Evolutionary conservation across 2,329 filamentous ascomycete species (phyloP), one percentile per base, ranked within the genome.

Genomic region (Claviceps sp.): DNA sequence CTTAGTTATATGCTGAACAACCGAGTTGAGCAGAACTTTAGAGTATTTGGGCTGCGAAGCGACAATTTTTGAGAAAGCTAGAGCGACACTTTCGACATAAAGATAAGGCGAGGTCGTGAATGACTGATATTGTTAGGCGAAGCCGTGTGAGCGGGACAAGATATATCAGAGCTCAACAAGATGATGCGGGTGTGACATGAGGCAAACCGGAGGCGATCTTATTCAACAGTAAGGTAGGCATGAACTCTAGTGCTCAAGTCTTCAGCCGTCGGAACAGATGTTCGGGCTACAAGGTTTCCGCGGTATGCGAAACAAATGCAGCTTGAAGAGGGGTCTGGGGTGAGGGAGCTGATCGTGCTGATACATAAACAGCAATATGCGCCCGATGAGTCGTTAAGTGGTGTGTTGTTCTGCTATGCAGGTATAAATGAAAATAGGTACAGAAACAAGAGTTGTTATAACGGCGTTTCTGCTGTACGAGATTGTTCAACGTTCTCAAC

Each of bases 271-370:
- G 66, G 87, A 89, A 75, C 82, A 85, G 73, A 89, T 85, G 73
- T 89, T 82, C 71, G 82, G 82, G 78, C 86, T 90, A 86, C 87
- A 88, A 79, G 84, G 87, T 83, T 87, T 94, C 80, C 87, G 84
- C 83, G 84, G 79, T 86, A 87, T 89, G 82, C 89, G 89, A 87
- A 94, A 94, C 81, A 85, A 79, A 82, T 90, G 89, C 87, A 94
- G 88, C 87, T 89, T 88, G 78, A 88, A 82, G 78, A 88, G 88
- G 84, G 91, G 85, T 87, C 84, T 87, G 83, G 88, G 89, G 84
- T 89, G 83, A 86, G 87, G 82, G 82, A 81, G 81, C 67, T 78
- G 70, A 83, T 86, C 85, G 87, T 88, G 85, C 88, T 89, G 89
- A 95, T 95, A 95, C 89, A 95, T 95, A 94, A 87, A 95, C 89